These are phyloP conservation scores for Serpula lacrymans DNA, from an alignment of 768 basidiomycete species.

Conservation along the genomic window DNA sequence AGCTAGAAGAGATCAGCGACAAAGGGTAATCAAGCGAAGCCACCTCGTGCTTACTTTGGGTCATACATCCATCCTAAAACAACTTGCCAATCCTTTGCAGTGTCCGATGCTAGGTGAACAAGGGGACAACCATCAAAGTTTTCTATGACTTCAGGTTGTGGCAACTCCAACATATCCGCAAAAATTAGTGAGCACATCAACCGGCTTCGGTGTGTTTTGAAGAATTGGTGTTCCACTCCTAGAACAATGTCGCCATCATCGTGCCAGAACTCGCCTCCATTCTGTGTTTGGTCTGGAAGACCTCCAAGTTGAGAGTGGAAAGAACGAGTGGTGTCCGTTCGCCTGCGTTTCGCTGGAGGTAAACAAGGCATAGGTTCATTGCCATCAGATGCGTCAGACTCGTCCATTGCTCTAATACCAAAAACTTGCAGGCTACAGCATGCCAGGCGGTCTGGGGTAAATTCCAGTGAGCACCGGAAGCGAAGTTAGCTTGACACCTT, in stretches of 20 bases:
- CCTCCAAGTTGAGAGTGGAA: too few species aligned
- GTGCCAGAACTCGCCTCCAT: slow-evolving; percentile 26
- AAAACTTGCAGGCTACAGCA: too few species aligned
- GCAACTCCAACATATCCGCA: slow-evolving; percentile 34
- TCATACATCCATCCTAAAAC: slow-evolving; percentile 32
- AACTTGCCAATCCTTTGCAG: slow-evolving; percentile 26
- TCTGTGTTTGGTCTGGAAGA: too few species aligned
- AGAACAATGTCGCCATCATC: slow-evolving; percentile 35
- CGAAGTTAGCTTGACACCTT: too few species aligned
- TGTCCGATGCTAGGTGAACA: slow-evolving; percentile 23
- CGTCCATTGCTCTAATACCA: too few species aligned
- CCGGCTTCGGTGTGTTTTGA: slow-evolving; percentile 24
- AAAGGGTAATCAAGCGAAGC: neutral
- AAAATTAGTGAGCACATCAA: slow-evolving; percentile 25
- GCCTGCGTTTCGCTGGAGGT: slow-evolving; percentile 6
- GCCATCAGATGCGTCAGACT: too few species aligned
- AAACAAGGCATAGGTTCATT: too few species aligned
- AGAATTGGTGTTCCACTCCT: slow-evolving; percentile 14
- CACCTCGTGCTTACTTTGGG: slow-evolving; percentile 20
- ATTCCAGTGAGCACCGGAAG: too few species aligned
- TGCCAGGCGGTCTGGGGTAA: too few species aligned
- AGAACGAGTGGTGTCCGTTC: slow-evolving; percentile 2
- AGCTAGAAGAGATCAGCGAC: slow-evolving; percentile 9
- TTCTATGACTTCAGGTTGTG: slow-evolving; percentile 27
- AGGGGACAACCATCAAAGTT: slow-evolving; percentile 28